A percentile compares a stretch with the other conserved stretches of the same genome.
Conservation (phyloP, 2,329 filamentous ascomycete genomes). For the Xylaria sp. region DNA sequence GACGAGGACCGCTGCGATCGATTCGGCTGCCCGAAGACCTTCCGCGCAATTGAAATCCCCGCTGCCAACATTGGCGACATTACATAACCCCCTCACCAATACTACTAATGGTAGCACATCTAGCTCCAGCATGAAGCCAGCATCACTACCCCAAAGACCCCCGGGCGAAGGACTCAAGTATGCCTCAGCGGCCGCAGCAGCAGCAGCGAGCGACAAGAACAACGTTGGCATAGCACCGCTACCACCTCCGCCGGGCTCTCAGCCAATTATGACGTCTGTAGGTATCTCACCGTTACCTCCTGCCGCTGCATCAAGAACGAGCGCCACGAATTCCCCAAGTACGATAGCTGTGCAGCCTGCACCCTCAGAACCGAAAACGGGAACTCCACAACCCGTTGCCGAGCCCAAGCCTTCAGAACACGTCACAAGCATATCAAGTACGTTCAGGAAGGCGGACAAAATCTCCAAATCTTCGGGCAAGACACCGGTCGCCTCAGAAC, state of each 20-base stretch:
- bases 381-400: conserved; percentile 39
- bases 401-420: conserved; percentile 46
- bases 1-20: conserved; percentile 67
- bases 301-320: conserved; percentile 62
- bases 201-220: conserved; percentile 86
- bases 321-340: conserved; percentile 65
- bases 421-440: conserved; percentile 41
- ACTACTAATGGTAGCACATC: conserved; percentile 64
- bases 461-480: conserved; percentile 58
- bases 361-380: conserved; percentile 44
- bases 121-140: conserved; percentile 87
- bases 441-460: conserved; percentile 49
- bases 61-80: conserved; percentile 87
- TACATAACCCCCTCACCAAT: conserved; percentile 77
- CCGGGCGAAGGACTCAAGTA: conserved; percentile 95
- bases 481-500: conserved; percentile 54
- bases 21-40: conserved; percentile 74
- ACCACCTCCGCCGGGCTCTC: conserved; percentile 82
- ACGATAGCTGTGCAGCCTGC: conserved; percentile 59
- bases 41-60: conserved; percentile 94
- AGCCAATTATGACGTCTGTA: conserved; percentile 49
- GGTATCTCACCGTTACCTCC: conserved; percentile 61
- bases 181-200: conserved; percentile 92
- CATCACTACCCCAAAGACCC: conserved; percentile 82
- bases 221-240: conserved; percentile 93